phyloP scores from a whole-genome alignment of 805 yeast species.

The Helenozyma rhizophorensis region DNA sequence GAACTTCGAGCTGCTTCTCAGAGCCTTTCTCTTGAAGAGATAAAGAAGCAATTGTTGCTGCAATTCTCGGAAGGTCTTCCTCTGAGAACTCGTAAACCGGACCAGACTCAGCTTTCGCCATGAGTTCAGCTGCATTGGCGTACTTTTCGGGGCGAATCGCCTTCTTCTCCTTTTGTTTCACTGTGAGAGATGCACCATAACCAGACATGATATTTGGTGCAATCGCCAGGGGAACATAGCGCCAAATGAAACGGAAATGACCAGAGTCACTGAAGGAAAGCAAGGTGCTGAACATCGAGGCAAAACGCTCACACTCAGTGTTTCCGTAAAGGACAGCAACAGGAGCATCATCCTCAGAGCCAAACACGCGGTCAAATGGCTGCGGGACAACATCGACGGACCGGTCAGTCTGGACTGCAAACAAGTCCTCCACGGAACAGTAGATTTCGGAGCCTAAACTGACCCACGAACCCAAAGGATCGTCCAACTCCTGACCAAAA shows the following conservation, averaged over 20 bases:
- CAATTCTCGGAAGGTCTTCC: constrained; percentile 3
- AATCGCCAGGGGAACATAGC: constrained; percentile 55
- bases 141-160: neutral
- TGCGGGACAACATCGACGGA: constrained; percentile 15
- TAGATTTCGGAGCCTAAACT: constrained; percentile 49
- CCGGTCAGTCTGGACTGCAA: constrained; percentile 59
- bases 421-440: constrained; percentile 69
- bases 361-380: constrained; percentile 65
- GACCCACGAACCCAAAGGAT: constrained; percentile 41
- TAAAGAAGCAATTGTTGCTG: constrained; percentile 6
- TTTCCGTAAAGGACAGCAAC: constrained; percentile 66
- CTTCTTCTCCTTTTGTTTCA: constrained; percentile 3
- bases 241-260: constrained; percentile 69
- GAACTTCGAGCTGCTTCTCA: neutral
- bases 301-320: constrained; percentile 45
- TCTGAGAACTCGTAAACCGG: constrained; percentile 4
- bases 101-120: too few relatives aligned
- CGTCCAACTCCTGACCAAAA: constrained; percentile 26
- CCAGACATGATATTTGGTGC: constrained; percentile 43
- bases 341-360: constrained; percentile 45
- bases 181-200: constrained; percentile 46
- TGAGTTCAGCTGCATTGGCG: neutral
- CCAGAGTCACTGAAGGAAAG: constrained; percentile 57
- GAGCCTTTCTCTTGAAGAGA: constrained; percentile 2
- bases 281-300: constrained; percentile 54